Evolutionary conservation across 805 yeast species (phyloP), one percentile per base, ranked within the genome.

Genomic region (Yarrowia hollandica): DNA sequence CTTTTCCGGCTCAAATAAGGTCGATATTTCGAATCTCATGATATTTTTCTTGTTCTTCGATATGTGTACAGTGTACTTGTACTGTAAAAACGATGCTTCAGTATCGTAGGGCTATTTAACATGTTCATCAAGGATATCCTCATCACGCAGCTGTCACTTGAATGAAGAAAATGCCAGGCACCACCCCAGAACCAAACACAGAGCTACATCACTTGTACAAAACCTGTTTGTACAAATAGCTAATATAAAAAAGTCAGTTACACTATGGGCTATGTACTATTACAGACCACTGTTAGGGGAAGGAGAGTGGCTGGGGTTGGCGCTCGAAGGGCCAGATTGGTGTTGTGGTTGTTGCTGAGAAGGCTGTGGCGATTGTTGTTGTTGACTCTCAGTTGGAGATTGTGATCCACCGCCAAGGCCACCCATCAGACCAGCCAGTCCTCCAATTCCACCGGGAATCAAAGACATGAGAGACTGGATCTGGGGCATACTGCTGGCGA

Each of bases 401-500:
- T 30, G 54, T 5, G 26, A 39, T 14, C 52, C 37, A 11, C 39
- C 55, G 14, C 55, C 55, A 3, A 48, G 39, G 8, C 55, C 55
- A 4, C 55, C 55, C 55, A 48, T 48, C 2, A 48, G 39, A 3
- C 55, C 55, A n/a, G 55, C 55, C 39, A 48, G 26, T 7, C 55
- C 55, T 12, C 58, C 58, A 12, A 52, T 35, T 12, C 58, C 58
- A 10, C 58, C 58, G 18, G 58, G 58, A 25, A 52, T 52, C 31
- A 52, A 28, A 18, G 58, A 52, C 58, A 52, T 52, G 6, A 52
- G 34, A 8, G 58, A 52, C 31, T 48, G 55, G 19, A 48, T 48
- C 25, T 48, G 55, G 22, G 55, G 55, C 55, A 48, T 48, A 8
- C 55, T 48, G 25, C 55, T 48, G 4, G 55, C 55, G 11, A 48